Evolutionary conservation across 2,329 filamentous ascomycete genomes (phyloP).

Genomic region (Hymenoscyphus infarciens): DNA sequence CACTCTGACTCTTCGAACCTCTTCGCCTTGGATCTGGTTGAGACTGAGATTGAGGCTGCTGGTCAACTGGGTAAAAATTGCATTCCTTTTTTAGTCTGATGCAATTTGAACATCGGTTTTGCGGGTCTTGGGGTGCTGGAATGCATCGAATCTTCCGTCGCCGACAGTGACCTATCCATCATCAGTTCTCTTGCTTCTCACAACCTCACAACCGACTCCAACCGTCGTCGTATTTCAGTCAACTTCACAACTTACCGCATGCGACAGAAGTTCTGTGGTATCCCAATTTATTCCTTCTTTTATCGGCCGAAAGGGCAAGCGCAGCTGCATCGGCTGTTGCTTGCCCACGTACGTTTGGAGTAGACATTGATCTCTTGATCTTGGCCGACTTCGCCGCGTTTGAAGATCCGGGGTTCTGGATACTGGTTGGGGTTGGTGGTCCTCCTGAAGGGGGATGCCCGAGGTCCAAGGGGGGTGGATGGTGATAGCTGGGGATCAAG

Average conservation of each 20-base stretch:
- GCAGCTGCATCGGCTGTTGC: constrained; percentile 35
- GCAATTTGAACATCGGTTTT: constrained; percentile 84
- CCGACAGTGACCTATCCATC: constrained; percentile 73
- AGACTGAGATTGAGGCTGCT: constrained; percentile 57
- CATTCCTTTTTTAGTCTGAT: constrained; percentile 93
- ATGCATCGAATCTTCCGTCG: constrained; percentile 92
- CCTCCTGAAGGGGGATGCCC: constrained; percentile 21
- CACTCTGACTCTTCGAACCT: constrained; percentile 39
- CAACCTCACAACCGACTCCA: constrained; percentile 17
- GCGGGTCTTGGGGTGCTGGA: constrained; percentile 65
- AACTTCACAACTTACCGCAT: constrained; percentile 67
- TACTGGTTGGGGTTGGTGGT: constrained; percentile 23
- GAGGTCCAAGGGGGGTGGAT: constrained; percentile 24
- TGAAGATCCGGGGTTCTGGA: constrained; percentile 20
- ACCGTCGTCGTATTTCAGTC: not conserved
- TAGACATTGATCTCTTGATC: constrained; percentile 48
- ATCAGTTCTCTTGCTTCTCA: constrained; percentile 22
- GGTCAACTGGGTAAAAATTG: constrained; percentile 86
- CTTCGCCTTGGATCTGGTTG: constrained; percentile 42
- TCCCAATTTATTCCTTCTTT: constrained; percentile 84
- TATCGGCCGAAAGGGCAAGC: constrained; percentile 47
- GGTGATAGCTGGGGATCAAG: constrained; percentile 31
- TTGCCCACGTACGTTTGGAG: constrained; percentile 45
- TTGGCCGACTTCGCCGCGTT: constrained; percentile 28
- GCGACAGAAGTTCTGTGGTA: constrained; percentile 95